Evolutionary conservation across 768 basidiomycete species (phyloP).

Genomic region (Pleurotus eryngii): DNA sequence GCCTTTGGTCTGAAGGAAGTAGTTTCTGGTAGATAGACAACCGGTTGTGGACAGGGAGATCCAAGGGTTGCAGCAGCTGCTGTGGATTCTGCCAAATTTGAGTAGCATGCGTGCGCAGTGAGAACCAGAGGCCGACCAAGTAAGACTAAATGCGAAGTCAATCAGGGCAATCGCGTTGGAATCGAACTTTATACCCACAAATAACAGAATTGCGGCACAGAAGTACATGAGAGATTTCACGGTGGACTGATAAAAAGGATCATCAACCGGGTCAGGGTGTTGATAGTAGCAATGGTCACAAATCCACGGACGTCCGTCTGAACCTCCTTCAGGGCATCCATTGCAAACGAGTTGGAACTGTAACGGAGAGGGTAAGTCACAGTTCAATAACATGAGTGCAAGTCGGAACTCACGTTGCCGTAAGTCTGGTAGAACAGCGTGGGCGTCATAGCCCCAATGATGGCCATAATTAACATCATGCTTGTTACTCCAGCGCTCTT

Average conservation of each 20-base stretch:
- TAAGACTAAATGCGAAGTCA: constrained; percentile 65
- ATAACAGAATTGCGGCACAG: constrained; percentile 84
- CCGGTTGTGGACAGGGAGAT: constrained; percentile 54
- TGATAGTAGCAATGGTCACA: constrained; percentile 94
- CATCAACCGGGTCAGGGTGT: constrained; percentile 87
- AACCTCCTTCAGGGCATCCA: constrained; percentile 56
- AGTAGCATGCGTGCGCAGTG: constrained; percentile 92
- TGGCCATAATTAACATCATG: constrained; percentile 99
- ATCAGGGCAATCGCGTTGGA: neutral
- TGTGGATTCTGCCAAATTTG: constrained; percentile 99
- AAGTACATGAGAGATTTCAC: constrained; percentile 96
- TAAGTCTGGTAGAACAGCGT: constrained; percentile 98
- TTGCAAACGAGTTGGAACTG: constrained; percentile 88
- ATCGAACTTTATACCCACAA: constrained; percentile 54
- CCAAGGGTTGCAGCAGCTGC: constrained; percentile 66
- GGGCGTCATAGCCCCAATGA: constrained; percentile 92
- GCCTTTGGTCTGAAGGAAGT: constrained; percentile 29
- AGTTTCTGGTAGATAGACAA: constrained; percentile 64
- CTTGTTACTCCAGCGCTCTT: constrained; percentile 98
- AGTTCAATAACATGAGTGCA: neutral
- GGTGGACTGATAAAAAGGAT: constrained; percentile 95
- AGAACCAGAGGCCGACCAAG: constrained; percentile 97
- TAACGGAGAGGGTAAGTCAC: constrained; percentile 15
- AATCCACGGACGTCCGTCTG: constrained; percentile 60
- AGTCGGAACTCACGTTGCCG: constrained; percentile 71